These are phyloP conservation scores for Rhodomyrtus psidioides DNA, from an alignment of 441 rosid genomes.

Conservation along the genomic window DNA sequence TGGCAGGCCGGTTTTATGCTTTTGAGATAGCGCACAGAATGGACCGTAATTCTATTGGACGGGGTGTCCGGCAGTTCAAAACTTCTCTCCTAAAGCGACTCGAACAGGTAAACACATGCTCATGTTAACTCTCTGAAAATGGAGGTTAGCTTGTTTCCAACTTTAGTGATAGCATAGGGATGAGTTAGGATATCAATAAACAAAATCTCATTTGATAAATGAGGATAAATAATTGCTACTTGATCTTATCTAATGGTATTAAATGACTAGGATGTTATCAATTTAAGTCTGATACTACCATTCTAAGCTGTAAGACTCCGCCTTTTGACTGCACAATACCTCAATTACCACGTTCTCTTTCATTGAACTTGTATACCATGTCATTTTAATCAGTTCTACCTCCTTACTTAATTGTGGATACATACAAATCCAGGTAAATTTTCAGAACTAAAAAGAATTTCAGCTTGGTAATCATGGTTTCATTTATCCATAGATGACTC, in stretches of 20 bases:
- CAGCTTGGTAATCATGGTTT: background rate
- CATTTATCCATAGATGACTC: background rate
- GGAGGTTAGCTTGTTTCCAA: background rate
- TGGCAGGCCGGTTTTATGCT: slow-evolving; percentile 85
- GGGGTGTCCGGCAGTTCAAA: slow-evolving; percentile 92
- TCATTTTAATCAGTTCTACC: background rate
- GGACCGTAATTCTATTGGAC: slow-evolving; percentile 70
- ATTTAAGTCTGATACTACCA: background rate
- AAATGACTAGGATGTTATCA: background rate
- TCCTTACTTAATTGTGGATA: background rate
- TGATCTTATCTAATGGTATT: background rate
- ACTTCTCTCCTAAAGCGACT: slow-evolving; percentile 90
- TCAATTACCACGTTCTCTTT: background rate
- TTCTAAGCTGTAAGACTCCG: background rate
- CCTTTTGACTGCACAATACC: background rate
- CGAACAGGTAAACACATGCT: slow-evolving; percentile 41
- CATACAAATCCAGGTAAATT: background rate
- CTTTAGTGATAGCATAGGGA: background rate
- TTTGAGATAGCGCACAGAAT: slow-evolving; percentile 68
- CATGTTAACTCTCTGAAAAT: background rate
- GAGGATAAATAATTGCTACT: background rate
- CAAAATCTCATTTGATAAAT: background rate
- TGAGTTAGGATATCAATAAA: background rate
- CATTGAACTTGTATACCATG: background rate
- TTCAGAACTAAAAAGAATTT: background rate